A percentile compares a stretch with the other conserved stretches of the same genome.
Conservation (phyloP, 1,139 yeast species). For the Hyphopichia khmerensis region DNA sequence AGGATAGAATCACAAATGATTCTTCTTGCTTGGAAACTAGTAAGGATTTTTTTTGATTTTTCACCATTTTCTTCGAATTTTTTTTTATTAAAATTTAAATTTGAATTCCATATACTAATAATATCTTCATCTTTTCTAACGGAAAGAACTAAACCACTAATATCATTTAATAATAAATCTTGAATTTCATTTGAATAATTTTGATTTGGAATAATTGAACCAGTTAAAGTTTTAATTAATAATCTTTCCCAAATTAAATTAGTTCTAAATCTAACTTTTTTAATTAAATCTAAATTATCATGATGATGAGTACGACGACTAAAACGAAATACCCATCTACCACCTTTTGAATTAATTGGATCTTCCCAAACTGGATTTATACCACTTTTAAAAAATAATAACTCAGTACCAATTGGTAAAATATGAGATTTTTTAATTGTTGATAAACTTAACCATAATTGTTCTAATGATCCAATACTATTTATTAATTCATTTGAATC, state of each 20-base stretch:
- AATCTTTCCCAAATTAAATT: slow-evolving; percentile 55
- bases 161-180: slow-evolving; percentile 42
- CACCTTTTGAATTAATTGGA: slow-evolving; percentile 61
- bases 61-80: slow-evolving; percentile 12
- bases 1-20: slow-evolving; percentile 50
- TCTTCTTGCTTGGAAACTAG: slow-evolving; percentile 48
- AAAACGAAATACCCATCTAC: slow-evolving; percentile 64
- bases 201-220: slow-evolving; percentile 39
- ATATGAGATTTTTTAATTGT: slow-evolving; percentile 48
- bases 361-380: slow-evolving; percentile 75
- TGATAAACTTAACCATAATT: slow-evolving; percentile 57
- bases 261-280: slow-evolving; percentile 34
- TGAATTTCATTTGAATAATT: slow-evolving; percentile 29
- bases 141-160: slow-evolving; percentile 52
- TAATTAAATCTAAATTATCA: slow-evolving; percentile 10
- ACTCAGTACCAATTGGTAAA: slow-evolving; percentile 55
- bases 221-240: slow-evolving; percentile 43
- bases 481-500: slow-evolving; percentile 21
- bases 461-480: slow-evolving; percentile 54
- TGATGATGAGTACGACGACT: slow-evolving; percentile 22
- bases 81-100: slow-evolving; percentile 35
- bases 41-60: slow-evolving; percentile 28
- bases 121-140: slow-evolving; percentile 52
- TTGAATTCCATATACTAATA: slow-evolving; percentile 55
- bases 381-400: slow-evolving; percentile 61